Percentiles rank a stretch among this genome's conserved stretches.
These are phyloP conservation scores for Umbelopsis sp. DNA, from an alignment of 371 early-diverging fungal genomes.

Conservation along the genomic window DNA sequence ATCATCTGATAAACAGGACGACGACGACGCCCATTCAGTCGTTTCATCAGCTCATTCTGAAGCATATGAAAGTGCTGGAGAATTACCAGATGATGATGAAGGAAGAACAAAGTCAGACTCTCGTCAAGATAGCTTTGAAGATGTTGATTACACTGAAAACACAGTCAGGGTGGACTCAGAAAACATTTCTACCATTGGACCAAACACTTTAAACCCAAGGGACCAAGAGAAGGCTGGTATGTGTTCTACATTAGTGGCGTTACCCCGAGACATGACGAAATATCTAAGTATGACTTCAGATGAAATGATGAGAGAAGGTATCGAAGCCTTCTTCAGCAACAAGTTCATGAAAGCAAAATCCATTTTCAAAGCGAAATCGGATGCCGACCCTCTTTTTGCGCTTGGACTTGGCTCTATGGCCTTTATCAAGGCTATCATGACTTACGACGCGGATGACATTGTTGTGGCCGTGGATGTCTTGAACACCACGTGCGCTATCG, in stretches of 20 bases:
- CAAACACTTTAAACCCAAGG: background rate
- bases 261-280: background rate
- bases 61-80: slow-evolving; percentile 8
- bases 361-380: slow-evolving; percentile 6
- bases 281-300: slow-evolving; percentile 9
- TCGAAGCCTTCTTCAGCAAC: slow-evolving; percentile 17
- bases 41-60: slow-evolving; percentile 6
- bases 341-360: slow-evolving; percentile 19
- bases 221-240: slow-evolving; percentile 19
- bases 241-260: background rate
- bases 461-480: slow-evolving; percentile 42
- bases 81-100: background rate
- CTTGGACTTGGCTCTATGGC: slow-evolving; percentile 55
- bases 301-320: slow-evolving; percentile 14
- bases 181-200: background rate
- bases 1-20: background rate
- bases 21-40: background rate
- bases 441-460: slow-evolving; percentile 39
- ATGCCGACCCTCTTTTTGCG: slow-evolving; percentile 49
- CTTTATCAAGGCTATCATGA: slow-evolving; percentile 49
- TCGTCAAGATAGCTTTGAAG: background rate
- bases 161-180: background rate
- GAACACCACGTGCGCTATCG: slow-evolving; percentile 43
- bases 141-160: background rate
- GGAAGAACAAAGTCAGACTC: background rate